Evolutionary conservation across 2,329 filamentous ascomycete genomes (phyloP), one percentile per base, ranked within the genome.

Genomic region (Alternaria consortialis): DNA sequence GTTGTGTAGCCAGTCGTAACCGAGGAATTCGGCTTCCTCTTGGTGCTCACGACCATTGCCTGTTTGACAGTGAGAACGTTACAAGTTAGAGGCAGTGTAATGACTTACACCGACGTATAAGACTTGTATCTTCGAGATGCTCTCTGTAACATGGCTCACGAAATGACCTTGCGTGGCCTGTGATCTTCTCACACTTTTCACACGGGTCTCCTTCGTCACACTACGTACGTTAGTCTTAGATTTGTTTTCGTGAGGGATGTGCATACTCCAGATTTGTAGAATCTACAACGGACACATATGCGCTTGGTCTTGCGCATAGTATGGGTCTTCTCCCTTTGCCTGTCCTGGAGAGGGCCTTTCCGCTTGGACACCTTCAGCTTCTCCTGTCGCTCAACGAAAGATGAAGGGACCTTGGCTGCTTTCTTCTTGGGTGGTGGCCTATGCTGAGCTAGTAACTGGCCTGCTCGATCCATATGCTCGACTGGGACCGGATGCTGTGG

Each of bases 1-100:
- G 39, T 67, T 69, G 12, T 70, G 63, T 31, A 71, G 60, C 72
- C 72, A 77, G 32, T 71, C 71, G 42, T 75, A 77, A 11, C 57
- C 62, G 20, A 74, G 51, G 32, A 77, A 79, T 29, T 74, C 71
- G 15, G 71, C 76, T 54, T 77, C 71, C 29, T 70, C 66, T 56
- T 79, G 76, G 39, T 73, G 70, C 46, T 77, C 76, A 31, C 76
- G 74, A 13, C 75, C 76, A 62, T 79, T 78, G 55, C 74, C 75
- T 75, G 39, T 31, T 23, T n/a, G 9, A 32, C 20, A n/a, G 40
- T 74, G 7, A 71, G 64, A 32, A 52, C 17, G 7, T 20, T 3
- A 17, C 31, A 7, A 54, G 15, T 9, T 46, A 20, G 3, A 13
- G 12, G 20, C 12, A 1, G 11, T 7, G 20, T 32, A 7, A 7